These are phyloP conservation scores for Fusarium mundagurra DNA, from an alignment of 2,329 filamentous ascomycete genomes.

Conservation along the genomic window DNA sequence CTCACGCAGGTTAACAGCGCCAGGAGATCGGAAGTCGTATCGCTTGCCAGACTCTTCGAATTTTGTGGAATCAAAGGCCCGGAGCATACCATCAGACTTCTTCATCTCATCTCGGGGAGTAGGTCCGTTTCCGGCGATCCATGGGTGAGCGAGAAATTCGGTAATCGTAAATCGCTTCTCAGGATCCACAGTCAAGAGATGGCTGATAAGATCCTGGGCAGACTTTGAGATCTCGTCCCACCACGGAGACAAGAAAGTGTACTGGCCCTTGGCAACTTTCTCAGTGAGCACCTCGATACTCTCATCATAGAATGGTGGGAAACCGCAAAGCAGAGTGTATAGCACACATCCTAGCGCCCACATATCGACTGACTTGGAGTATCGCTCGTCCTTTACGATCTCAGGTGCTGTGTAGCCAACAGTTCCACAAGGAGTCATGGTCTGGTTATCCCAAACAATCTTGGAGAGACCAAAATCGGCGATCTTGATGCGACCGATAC, in stretches of 20 bases:
- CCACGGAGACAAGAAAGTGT: conserved; percentile 97
- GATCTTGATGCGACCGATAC: conserved; percentile 95
- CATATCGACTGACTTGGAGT: conserved; percentile 99
- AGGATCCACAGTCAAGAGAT: conserved; percentile 92
- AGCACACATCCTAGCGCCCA: conserved; percentile 97
- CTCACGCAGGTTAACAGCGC: conserved; percentile 93
- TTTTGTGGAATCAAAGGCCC: conserved; percentile 66
- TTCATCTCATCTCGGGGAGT: conserved; percentile 69
- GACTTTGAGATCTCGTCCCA: conserved; percentile 98
- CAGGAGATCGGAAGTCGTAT: conserved; percentile 94
- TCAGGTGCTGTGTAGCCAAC: conserved; percentile 98
- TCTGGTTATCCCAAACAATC: conserved; percentile 97
- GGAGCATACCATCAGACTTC: conserved; percentile 54
- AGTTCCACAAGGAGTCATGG: conserved; percentile 99
- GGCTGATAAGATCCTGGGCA: conserved; percentile 92
- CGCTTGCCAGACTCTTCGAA: conserved; percentile 71
- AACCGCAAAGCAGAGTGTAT: conserved; percentile 96
- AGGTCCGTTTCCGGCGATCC: conserved; percentile 77
- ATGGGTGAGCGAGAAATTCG: conserved; percentile 93
- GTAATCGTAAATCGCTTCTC: conserved; percentile 94
- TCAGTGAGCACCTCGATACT: conserved; percentile 97
- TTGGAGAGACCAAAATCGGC: conserved; percentile 98
- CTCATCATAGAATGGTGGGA: conserved; percentile 98
- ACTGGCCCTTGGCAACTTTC: conserved; percentile 96
- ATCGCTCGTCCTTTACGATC: conserved; percentile 98